These are phyloP conservation scores for Fabrea salina DNA, from an alignment of 169 alveolate species.

Conservation along the genomic window DNA sequence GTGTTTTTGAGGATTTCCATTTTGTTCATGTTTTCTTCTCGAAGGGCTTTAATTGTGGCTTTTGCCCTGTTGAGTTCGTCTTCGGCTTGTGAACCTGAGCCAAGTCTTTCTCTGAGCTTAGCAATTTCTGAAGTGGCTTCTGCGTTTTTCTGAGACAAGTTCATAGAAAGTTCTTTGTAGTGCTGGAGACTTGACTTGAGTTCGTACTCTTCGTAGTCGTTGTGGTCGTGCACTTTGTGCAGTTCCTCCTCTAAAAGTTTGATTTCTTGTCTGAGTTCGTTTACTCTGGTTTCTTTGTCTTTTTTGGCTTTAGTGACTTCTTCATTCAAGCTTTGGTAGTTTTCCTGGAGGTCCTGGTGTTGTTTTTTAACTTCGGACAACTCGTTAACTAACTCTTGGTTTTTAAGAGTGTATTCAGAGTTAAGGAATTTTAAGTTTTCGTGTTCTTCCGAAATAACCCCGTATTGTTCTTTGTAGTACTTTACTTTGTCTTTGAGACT, in stretches of 20 bases:
- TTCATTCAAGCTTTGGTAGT: not conserved
- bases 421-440: too few relatives aligned
- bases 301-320: not conserved
- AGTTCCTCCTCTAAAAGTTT: not conserved
- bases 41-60: not conserved
- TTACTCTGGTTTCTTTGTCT: not conserved
- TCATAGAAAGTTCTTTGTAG: not conserved
- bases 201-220: not conserved
- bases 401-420: too few relatives aligned
- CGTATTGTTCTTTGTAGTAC: too few relatives aligned
- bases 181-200: slow-evolving; percentile 3
- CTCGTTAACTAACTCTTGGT: not conserved
- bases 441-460: too few relatives aligned
- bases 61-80: not conserved
- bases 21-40: slow-evolving; percentile 25
- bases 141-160: slow-evolving; percentile 22
- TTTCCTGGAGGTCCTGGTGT: not conserved
- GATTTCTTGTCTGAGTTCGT: not conserved
- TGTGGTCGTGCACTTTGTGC: not conserved
- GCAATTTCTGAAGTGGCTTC: not conserved
- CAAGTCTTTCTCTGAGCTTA: not conserved
- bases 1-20: slow-evolving; percentile 34
- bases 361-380: not conserved
- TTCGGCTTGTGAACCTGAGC: too few relatives aligned
- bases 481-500: too few relatives aligned